Evolutionary conservation across 2,329 filamentous ascomycete species (phyloP).

Genomic region (Hymenoscyphus infarciens): DNA sequence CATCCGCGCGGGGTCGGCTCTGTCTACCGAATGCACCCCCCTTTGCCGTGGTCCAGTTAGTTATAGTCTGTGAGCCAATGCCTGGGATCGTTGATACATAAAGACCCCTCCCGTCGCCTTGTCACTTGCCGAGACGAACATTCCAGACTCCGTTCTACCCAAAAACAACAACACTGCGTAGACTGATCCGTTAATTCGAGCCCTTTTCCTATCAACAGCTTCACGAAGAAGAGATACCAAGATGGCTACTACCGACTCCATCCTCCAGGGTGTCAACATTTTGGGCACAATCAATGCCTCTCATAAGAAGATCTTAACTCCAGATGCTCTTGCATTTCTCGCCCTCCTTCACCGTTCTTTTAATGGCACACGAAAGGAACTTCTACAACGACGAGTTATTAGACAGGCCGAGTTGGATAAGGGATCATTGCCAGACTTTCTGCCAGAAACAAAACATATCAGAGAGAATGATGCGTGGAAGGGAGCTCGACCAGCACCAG

Average conservation of each 20-base stretch:
- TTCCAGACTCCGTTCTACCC: constrained; percentile 8
- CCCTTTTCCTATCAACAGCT: background rate
- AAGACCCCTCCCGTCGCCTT: constrained; percentile 8
- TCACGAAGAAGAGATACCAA: constrained; percentile 12
- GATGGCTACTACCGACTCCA: constrained; percentile 69
- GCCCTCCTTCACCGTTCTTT: constrained; percentile 93
- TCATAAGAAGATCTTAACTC: constrained; percentile 87
- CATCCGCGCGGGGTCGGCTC: constrained; percentile 25
- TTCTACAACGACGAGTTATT: constrained; percentile 80
- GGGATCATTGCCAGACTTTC: constrained; percentile 85
- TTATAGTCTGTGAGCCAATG: constrained; percentile 14
- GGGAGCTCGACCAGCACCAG: constrained; percentile 85
- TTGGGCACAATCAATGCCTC: constrained; percentile 73
- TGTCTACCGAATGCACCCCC: background rate
- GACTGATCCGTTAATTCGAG: background rate
- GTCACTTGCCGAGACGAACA: constrained; percentile 10
- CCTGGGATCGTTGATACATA: constrained; percentile 20
- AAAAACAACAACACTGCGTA: constrained; percentile 4
- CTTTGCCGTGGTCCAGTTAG: constrained; percentile 22
- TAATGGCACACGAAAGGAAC: constrained; percentile 80
- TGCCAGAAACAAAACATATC: constrained; percentile 92
- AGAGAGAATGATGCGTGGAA: constrained; percentile 93
- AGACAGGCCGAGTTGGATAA: constrained; percentile 93
- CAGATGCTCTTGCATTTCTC: constrained; percentile 86
- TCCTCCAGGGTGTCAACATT: constrained; percentile 86